Evolutionary conservation across 352 stramenopile genomes (phyloP).

Genomic region (Thalassiosira hispida): DNA sequence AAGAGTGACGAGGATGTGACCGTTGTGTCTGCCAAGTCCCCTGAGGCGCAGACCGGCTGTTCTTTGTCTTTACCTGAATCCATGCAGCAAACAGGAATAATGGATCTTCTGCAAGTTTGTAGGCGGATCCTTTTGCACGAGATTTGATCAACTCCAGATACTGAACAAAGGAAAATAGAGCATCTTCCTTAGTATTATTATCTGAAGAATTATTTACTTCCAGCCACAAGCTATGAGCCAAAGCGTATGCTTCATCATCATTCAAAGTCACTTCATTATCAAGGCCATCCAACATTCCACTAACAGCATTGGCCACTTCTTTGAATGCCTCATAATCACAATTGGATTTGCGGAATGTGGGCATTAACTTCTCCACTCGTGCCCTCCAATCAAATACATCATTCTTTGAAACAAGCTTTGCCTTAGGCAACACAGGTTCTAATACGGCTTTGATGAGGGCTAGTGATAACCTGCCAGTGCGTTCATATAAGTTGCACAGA

Average conservation of each 20-base stretch:
- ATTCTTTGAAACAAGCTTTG: too few species aligned
- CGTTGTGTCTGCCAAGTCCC: too few species aligned
- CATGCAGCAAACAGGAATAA: too few species aligned
- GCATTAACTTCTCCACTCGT: too few species aligned
- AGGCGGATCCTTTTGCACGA: conserved; percentile 3
- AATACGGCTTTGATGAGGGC: too few species aligned
- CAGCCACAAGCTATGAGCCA: conserved; percentile 15
- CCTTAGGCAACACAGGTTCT: too few species aligned
- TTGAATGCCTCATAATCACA: conserved; percentile 22
- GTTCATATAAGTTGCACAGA: conserved; percentile 12
- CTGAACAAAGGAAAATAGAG: conserved; percentile 20
- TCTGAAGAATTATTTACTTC: neutral
- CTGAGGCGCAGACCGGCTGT: too few species aligned
- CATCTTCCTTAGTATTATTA: neutral
- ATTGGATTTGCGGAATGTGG: neutral
- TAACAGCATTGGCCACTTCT: neutral
- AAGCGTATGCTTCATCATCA: conserved; percentile 31
- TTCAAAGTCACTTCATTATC: conserved; percentile 14
- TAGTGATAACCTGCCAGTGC: neutral
- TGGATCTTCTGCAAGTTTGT: neutral
- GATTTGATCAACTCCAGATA: conserved; percentile 20
- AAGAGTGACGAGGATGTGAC: too few species aligned
- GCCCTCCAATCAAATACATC: too few species aligned
- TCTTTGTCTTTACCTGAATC: too few species aligned
- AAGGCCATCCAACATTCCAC: conserved; percentile 9